A percentile compares a stretch with the other conserved stretches of the same genome.
phyloP scores from a whole-genome alignment of 1,284 basidiomycete genomes.

The Anthracocystis setariae region DNA sequence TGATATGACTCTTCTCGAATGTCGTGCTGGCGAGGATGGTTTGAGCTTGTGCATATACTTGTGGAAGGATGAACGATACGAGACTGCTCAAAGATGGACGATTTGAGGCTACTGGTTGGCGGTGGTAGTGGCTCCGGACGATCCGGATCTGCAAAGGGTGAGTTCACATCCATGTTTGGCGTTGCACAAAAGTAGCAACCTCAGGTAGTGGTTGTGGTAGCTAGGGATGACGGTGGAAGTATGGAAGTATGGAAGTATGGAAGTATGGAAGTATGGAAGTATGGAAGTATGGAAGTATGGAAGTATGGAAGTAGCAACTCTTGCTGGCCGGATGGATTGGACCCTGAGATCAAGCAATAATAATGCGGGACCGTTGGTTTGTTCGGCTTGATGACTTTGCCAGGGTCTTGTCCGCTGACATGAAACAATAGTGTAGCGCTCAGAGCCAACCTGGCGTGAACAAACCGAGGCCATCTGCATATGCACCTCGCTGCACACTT shows the following conservation, averaged over 20 bases:
- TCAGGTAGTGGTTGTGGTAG: no score
- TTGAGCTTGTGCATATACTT: constrained; percentile 15
- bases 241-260: background rate
- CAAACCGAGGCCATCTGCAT: no score
- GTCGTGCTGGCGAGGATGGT: constrained; percentile 24
- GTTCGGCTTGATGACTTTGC: background rate
- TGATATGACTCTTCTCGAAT: constrained; percentile 39
- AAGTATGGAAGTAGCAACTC: background rate
- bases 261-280: background rate
- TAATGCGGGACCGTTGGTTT: background rate
- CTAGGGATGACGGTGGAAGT: background rate
- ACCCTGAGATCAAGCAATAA: background rate
- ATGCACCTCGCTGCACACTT: constrained; percentile 5
- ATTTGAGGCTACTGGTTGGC: constrained; percentile 30
- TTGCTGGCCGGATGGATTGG: constrained; percentile 2
- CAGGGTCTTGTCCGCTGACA: constrained; percentile 6
- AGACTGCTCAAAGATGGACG: constrained; percentile 49
- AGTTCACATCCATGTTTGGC: constrained; percentile 39
- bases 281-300: background rate
- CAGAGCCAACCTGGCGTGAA: background rate
- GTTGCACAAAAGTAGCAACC: no score
- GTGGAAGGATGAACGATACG: constrained; percentile 49
- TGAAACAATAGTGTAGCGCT: no score
- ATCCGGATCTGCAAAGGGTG: constrained; percentile 49
- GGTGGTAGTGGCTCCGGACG: constrained; percentile 25